phyloP scores from a whole-genome alignment of 2,329 filamentous ascomycete genomes.

The Phoma herbarum region DNA sequence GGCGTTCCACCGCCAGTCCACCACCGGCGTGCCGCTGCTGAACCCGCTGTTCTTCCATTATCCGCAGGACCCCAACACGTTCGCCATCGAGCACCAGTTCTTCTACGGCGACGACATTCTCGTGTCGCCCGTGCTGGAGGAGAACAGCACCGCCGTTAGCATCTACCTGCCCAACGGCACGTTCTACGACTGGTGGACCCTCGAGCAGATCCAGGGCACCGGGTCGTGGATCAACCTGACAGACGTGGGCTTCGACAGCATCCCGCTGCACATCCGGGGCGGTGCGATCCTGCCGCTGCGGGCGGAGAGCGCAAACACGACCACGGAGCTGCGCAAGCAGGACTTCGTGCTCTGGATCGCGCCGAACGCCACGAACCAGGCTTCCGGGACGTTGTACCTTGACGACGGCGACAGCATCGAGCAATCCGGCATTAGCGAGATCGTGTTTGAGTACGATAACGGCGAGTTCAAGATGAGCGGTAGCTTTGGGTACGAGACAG shows the following conservation, averaged over 20 bases:
- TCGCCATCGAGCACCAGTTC: slow-evolving; percentile 63
- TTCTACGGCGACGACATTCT: slow-evolving; percentile 66
- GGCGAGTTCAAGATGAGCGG: slow-evolving; percentile 64
- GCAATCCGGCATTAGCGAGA: slow-evolving; percentile 64
- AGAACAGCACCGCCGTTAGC: slow-evolving; percentile 61
- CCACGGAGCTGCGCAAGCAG: slow-evolving; percentile 68
- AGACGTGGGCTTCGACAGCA: slow-evolving; percentile 60
- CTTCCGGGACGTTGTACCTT: slow-evolving; percentile 73
- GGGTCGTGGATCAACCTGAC: slow-evolving; percentile 56
- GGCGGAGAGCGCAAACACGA: slow-evolving; percentile 66
- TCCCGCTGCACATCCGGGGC: slow-evolving; percentile 72
- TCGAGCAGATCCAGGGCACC: slow-evolving; percentile 57
- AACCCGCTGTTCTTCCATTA: slow-evolving; percentile 78
- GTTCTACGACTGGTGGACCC: slow-evolving; percentile 69
- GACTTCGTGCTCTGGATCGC: slow-evolving; percentile 78
- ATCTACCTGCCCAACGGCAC: slow-evolving; percentile 66
- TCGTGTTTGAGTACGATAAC: slow-evolving; percentile 68
- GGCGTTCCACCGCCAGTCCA: slow-evolving; percentile 66
- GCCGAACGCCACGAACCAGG: slow-evolving; percentile 68
- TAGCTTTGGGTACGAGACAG: slow-evolving; percentile 60
- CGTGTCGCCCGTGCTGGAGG: slow-evolving; percentile 64
- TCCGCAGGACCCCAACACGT: slow-evolving; percentile 63
- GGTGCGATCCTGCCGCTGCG: slow-evolving; percentile 71
- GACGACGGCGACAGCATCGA: slow-evolving; percentile 77
- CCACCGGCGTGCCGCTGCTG: slow-evolving; percentile 69